These are phyloP conservation scores for Hyphopichia fennica DNA, from an alignment of 1,139 yeast genomes.

Conservation along the genomic window DNA sequence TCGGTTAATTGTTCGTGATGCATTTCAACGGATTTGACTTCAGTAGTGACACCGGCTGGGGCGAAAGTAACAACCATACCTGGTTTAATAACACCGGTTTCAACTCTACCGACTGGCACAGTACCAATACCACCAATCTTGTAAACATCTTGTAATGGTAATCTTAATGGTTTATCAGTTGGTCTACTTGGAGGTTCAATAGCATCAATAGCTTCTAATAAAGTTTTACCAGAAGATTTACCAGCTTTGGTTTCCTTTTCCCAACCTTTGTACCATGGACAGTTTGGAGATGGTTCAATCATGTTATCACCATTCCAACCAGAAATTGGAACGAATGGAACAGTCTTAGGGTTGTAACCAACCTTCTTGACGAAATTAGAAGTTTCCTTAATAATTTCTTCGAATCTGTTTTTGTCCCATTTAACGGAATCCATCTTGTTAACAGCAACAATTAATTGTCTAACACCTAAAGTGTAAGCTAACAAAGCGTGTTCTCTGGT, in stretches of 20 bases:
- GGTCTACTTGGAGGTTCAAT: constrained; percentile 86
- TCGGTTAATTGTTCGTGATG: constrained; percentile 85
- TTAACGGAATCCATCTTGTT: constrained; percentile 93
- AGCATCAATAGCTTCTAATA: constrained; percentile 84
- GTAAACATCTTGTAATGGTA: constrained; percentile 90
- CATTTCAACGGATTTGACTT: constrained; percentile 92
- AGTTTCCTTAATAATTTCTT: constrained; percentile 81
- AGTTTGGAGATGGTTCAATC: constrained; percentile 80
- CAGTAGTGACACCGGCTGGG: constrained; percentile 92
- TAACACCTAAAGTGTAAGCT: constrained; percentile 90
- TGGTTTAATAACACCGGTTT: constrained; percentile 89
- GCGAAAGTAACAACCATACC: constrained; percentile 91
- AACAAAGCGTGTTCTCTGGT: constrained; percentile 92
- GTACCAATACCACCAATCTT: constrained; percentile 93
- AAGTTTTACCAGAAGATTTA: constrained; percentile 78
- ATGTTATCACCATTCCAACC: constrained; percentile 96
- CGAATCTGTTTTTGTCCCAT: constrained; percentile 80
- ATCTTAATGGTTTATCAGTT: constrained; percentile 87
- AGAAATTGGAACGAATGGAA: constrained; percentile 89
- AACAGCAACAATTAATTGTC: constrained; percentile 84
- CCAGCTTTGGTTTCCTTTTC: constrained; percentile 82
- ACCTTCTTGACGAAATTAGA: constrained; percentile 90
- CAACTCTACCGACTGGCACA: constrained; percentile 94
- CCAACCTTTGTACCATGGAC: constrained; percentile 94
- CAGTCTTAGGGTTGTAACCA: constrained; percentile 90